Evolutionary conservation across 441 rosid genomes (phyloP).

Genomic region (Oxalis stricta): DNA sequence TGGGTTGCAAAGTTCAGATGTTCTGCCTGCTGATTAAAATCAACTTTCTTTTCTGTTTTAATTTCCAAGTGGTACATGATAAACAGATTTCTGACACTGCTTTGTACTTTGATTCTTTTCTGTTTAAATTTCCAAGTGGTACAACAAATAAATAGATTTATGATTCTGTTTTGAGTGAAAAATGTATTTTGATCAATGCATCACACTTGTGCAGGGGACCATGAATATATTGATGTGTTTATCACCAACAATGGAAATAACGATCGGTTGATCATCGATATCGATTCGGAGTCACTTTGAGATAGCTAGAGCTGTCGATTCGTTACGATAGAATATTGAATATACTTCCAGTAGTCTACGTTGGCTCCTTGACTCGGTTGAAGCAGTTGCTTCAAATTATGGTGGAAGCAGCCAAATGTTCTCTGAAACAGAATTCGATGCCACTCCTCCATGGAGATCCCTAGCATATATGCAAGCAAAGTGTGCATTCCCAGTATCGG

Average conservation of each 20-base stretch:
- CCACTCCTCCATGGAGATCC: conserved; percentile 94
- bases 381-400: conserved; percentile 67
- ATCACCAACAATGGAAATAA: conserved; percentile 30
- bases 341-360: conserved; percentile 61
- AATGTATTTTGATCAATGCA: not conserved
- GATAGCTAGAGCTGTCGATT: conserved; percentile 83
- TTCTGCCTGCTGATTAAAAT: too few relatives aligned
- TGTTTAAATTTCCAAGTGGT: too few relatives aligned
- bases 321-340: conserved; percentile 60
- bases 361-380: conserved; percentile 51
- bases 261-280: conserved; percentile 64
- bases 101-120: too few relatives aligned
- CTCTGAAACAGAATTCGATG: conserved; percentile 83
- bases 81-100: too few relatives aligned
- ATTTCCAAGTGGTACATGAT: too few relatives aligned
- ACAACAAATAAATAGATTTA: too few relatives aligned
- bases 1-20: too few relatives aligned
- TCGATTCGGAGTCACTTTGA: conserved; percentile 81
- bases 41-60: too few relatives aligned
- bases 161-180: not conserved
- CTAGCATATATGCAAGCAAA: conserved; percentile 69
- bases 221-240: conserved; percentile 71
- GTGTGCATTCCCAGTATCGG: conserved; percentile 62
- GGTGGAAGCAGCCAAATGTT: conserved; percentile 73
- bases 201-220: conserved; percentile 46